Evolutionary conservation across 2,329 filamentous ascomycete species (phyloP), one percentile per base, ranked within the genome.

Genomic region (Botrytis porri): DNA sequence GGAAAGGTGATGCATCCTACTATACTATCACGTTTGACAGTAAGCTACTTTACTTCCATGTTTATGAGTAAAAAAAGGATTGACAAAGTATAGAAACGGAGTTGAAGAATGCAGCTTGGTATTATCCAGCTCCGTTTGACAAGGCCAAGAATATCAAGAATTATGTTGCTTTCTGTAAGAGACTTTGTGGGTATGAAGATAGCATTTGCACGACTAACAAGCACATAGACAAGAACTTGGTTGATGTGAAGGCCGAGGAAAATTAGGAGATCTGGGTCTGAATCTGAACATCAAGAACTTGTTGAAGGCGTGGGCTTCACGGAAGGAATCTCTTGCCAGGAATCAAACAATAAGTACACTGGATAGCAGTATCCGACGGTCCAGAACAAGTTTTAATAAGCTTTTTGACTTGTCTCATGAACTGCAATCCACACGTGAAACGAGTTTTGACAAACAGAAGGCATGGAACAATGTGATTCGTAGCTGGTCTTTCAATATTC

Each of bases 1-100:
- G 84, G 83, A 86, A 86, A 74, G 85, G 85, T 57, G 78, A 82
- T 62, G 84, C 85, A 5, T 81, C 79, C 10, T 86, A 86, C 78
- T 86, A 86, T 78, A 85, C 81, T 20, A 82, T 86, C 62, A 83
- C 81, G 25, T 81, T 83, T 48, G 82, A 84, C 66, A 82, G 81
- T 80, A 43, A 69, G 78, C 69, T 35, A 37, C 16, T 16, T 20
- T 1, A 22, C 57, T 35, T 35, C 9, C 43, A 20, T 32, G 29
- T 8, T 16, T 9, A 29, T 32, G n/a, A 22, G 37, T 18, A 9
- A 32, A 29, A 8, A 43, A 51, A n/a, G 4, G 7, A 5, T 35
- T 70, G 25, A 75, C 69, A 1, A 59, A 37, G 41, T 29, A 75
- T 37, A 82, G 82, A 78, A 76, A 80, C 79, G 1, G 80, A 80